A percentile compares a stretch with the other conserved stretches of the same genome.
Evolutionary conservation across 768 basidiomycete species (phyloP).

Genomic region (Hypholoma fasciculare): DNA sequence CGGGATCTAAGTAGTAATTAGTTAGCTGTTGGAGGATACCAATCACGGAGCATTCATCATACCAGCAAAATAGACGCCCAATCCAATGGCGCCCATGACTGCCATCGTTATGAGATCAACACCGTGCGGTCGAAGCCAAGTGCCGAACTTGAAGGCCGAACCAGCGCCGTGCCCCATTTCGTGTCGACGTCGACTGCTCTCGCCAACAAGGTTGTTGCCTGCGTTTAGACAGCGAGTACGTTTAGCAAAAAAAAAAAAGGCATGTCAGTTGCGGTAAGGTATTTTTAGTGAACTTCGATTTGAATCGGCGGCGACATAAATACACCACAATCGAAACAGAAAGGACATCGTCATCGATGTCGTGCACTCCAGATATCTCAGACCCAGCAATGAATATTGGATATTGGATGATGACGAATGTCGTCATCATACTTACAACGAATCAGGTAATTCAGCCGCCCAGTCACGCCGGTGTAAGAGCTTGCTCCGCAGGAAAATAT

Average conservation of each 20-base stretch:
- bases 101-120: conserved; percentile 57
- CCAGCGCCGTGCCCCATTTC: no score
- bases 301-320: not conserved
- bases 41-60: conserved; percentile 9
- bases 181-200: conserved; percentile 9
- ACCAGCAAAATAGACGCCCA: conserved; percentile 55
- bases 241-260: conserved; percentile 18
- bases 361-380: not conserved
- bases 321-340: not conserved
- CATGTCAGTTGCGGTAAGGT: conserved; percentile 6
- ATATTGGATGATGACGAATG: no score
- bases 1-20: conserved; percentile 35
- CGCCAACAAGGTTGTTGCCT: conserved; percentile 10
- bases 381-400: no score
- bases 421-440: no score
- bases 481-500: not conserved
- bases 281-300: not conserved
- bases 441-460: no score
- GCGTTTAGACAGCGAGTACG: conserved; percentile 7
- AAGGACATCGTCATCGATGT: not conserved
- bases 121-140: conserved; percentile 48
- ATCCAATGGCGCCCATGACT: conserved; percentile 51
- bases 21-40: not conserved
- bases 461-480: no score
- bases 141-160: conserved; percentile 31